These are phyloP conservation scores for Fraxinus cuspidata DNA, from an alignment of 257 asterid genomes.

Conservation along the genomic window DNA sequence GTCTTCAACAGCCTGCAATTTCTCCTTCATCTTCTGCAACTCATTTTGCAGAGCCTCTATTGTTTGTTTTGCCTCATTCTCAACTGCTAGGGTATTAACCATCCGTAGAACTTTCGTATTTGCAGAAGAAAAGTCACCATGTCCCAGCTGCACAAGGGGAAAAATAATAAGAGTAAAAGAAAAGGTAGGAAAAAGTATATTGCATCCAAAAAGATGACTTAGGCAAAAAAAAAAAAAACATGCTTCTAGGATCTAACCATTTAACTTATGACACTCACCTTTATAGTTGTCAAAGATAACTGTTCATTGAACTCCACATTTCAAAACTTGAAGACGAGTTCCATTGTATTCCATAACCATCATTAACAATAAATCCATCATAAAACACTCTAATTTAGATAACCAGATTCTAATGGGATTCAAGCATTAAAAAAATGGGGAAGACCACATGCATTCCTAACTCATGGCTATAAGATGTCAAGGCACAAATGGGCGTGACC, in stretches of 20 bases:
- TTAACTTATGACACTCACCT: background rate
- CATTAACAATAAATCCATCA: background rate
- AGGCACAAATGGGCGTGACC: background rate
- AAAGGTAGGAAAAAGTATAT: background rate
- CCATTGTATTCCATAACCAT: background rate
- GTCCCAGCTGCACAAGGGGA: slow-evolving; percentile 75
- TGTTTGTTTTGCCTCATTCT: slow-evolving; percentile 89
- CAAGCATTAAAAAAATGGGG: background rate
- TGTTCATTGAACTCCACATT: background rate
- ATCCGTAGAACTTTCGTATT: slow-evolving; percentile 91
- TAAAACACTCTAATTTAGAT: background rate
- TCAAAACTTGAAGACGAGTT: background rate
- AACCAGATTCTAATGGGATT: background rate
- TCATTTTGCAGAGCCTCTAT: slow-evolving; percentile 94
- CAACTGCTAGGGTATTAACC: slow-evolving; percentile 91
- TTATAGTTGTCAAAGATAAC: background rate
- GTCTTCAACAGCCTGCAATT: slow-evolving; percentile 92
- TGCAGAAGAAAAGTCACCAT: slow-evolving; percentile 92
- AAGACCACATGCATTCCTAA: background rate
- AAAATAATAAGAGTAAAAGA: slow-evolving; percentile 10
- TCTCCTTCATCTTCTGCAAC: slow-evolving; percentile 88
- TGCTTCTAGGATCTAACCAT: background rate
- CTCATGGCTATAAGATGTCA: background rate
- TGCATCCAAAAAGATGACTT: background rate
- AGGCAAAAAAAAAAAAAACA: background rate